Percentiles rank a stretch among this genome's conserved stretches.
Conservation (phyloP, 2,329 filamentous ascomycete species). For the Ophiocordyceps camponoti-floridani region DNA sequence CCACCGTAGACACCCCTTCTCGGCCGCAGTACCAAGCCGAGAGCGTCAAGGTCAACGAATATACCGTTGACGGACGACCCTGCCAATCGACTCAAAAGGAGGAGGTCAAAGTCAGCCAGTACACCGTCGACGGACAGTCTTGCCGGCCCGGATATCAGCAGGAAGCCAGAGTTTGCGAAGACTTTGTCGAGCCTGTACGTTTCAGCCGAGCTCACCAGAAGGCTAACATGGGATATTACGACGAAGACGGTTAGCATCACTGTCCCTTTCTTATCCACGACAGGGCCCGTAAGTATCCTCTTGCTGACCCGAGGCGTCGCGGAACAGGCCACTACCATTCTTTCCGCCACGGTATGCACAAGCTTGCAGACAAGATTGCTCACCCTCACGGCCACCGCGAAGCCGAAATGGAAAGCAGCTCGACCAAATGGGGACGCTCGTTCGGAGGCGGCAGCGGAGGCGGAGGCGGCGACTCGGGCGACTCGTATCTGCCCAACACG, state of each 20-base stretch:
- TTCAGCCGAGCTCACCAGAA: slow-evolving; percentile 22
- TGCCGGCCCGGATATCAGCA: slow-evolving; percentile 30
- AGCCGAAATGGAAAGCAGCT: slow-evolving; percentile 5
- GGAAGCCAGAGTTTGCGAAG: slow-evolving; percentile 43
- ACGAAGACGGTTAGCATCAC: slow-evolving; percentile 35
- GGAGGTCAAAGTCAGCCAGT: slow-evolving; percentile 43
- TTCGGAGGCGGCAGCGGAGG: neutral
- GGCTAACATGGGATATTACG: slow-evolving; percentile 48
- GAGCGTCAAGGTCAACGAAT: slow-evolving; percentile 13
- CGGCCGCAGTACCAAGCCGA: slow-evolving; percentile 15
- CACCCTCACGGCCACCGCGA: slow-evolving; percentile 32
- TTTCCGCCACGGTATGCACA: slow-evolving; percentile 36
- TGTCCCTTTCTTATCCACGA: neutral
- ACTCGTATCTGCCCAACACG: slow-evolving; percentile 47
- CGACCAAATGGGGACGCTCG: neutral
- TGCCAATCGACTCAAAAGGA: slow-evolving; percentile 30
- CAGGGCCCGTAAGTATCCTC: too few relatives aligned
- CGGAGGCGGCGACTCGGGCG: slow-evolving; percentile 10
- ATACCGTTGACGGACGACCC: slow-evolving; percentile 18
- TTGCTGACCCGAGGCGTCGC: too few relatives aligned
- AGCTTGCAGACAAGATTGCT: slow-evolving; percentile 36
- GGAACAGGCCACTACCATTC: slow-evolving; percentile 38
- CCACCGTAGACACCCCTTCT: slow-evolving; percentile 14
- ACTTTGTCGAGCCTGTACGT: slow-evolving; percentile 42
- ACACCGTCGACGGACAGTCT: slow-evolving; percentile 35